phyloP scores from a whole-genome alignment of 805 yeast species.

The Vanderwaltozyma verrucispora region DNA sequence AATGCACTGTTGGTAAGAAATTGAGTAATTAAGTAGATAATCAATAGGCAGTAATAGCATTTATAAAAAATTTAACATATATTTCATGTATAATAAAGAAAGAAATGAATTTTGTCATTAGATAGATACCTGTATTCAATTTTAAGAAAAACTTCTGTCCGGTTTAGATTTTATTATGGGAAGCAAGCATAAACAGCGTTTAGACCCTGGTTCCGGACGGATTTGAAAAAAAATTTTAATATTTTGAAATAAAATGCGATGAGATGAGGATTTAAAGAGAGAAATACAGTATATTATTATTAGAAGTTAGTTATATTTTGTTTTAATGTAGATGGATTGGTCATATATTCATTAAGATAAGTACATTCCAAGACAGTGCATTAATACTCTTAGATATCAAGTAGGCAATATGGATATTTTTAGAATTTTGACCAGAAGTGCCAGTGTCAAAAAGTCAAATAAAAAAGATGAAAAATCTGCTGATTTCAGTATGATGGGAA shows the following conservation, averaged over 20 bases:
- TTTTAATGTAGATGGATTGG: no score
- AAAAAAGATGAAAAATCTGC: conserved; percentile 15
- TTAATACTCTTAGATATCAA: neutral
- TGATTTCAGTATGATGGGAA: conserved; percentile 10
- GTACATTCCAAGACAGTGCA: no score
- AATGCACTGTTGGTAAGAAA: conserved; percentile 2
- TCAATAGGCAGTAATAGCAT: no score
- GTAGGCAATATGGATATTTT: conserved; percentile 67
- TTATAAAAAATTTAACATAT: no score
- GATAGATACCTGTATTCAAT: no score
- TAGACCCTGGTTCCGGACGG: neutral
- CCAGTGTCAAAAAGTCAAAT: conserved; percentile 50
- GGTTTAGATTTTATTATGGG: neutral
- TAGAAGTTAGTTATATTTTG: neutral
- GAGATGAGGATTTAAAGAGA: conserved; percentile 2
- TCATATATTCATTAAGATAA: no score
- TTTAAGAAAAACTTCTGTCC: neutral
- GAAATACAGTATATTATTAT: neutral
- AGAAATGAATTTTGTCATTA: no score
- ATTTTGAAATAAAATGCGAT: neutral
- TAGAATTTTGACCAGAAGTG: conserved; percentile 76
- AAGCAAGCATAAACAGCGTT: neutral
- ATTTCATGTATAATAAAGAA: no score
- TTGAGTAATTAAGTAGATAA: no score
- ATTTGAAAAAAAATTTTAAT: conserved; percentile 3